Evolutionary conservation across 1,139 yeast genomes (phyloP).

Genomic region (Candida frijolesensis): DNA sequence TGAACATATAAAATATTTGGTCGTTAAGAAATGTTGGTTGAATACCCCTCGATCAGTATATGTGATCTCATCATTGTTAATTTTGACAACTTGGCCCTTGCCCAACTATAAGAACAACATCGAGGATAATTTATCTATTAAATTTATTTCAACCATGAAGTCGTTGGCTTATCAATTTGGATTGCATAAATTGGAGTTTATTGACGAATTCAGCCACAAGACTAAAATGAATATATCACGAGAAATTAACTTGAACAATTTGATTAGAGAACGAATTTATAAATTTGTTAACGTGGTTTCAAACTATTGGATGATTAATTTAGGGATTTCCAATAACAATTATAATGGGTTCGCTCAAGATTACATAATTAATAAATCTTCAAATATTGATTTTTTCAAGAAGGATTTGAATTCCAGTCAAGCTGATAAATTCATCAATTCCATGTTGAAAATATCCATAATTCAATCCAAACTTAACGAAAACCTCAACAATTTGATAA

Average conservation of each 20-base stretch:
- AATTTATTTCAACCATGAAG: conserved; percentile 45
- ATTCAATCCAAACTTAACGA: conserved; percentile 47
- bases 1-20: conserved; percentile 40
- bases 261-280: conserved; percentile 46
- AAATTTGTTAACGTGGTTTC: conserved; percentile 47
- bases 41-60: conserved; percentile 49
- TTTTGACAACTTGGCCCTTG: conserved; percentile 52
- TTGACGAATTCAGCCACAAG: conserved; percentile 47
- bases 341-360: conserved; percentile 46
- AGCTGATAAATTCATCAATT: conserved; percentile 41
- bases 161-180: conserved; percentile 47
- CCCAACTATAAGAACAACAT: conserved; percentile 34
- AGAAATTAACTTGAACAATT: conserved; percentile 36
- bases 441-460: conserved; percentile 41
- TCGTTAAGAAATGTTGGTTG: conserved; percentile 48
- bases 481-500: conserved; percentile 36
- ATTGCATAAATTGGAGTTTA: conserved; percentile 45
- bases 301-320: conserved; percentile 46
- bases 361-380: conserved; percentile 40
- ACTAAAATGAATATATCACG: conserved; percentile 38
- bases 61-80: conserved; percentile 40
- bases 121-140: conserved; percentile 39
- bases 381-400: conserved; percentile 27
- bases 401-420: conserved; percentile 13
- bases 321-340: conserved; percentile 43